These are phyloP conservation scores for Amorphotheca resinae DNA, from an alignment of 495 filamentous ascomycete species.

Conservation along the genomic window DNA sequence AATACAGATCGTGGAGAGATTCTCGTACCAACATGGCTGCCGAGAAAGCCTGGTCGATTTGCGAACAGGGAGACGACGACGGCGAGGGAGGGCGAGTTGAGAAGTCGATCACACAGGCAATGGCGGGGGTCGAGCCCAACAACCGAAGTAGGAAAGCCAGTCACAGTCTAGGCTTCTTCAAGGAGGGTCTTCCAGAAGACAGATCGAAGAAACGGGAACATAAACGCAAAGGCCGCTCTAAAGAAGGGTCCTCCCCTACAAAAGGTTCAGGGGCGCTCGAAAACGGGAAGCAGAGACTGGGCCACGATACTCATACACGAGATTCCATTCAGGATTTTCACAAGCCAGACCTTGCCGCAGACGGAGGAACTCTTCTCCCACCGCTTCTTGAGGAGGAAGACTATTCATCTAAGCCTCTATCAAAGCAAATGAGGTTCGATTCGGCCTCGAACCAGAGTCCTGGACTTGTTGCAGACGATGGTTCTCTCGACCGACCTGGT, in stretches of 20 bases:
- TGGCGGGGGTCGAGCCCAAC: conserved; percentile 64
- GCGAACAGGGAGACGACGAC: conserved; percentile 27
- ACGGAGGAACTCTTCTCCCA: neutral
- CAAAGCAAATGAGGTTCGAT: neutral
- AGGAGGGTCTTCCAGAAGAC: conserved; percentile 63
- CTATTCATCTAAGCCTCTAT: neutral
- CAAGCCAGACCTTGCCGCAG: neutral
- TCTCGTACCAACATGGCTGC: conserved; percentile 30
- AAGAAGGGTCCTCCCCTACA: conserved; percentile 19
- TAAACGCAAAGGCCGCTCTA: conserved; percentile 22
- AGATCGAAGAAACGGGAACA: conserved; percentile 24
- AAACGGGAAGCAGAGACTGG: neutral
- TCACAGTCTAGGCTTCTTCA: conserved; percentile 85
- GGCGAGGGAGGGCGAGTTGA: conserved; percentile 47
- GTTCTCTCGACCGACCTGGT: conserved; percentile 12
- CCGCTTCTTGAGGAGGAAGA: neutral
- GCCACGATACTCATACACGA: neutral
- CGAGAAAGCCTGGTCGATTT: conserved; percentile 46
- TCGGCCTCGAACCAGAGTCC: neutral
- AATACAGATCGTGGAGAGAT: conserved; percentile 31
- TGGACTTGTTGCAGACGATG: conserved; percentile 7
- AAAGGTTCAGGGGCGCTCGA: neutral
- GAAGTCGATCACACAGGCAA: conserved; percentile 69
- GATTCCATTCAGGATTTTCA: neutral
- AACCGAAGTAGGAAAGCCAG: conserved; percentile 86